Evolutionary conservation across 2,329 filamentous ascomycete species (phyloP).

Genomic region (Colletotrichum sp.): DNA sequence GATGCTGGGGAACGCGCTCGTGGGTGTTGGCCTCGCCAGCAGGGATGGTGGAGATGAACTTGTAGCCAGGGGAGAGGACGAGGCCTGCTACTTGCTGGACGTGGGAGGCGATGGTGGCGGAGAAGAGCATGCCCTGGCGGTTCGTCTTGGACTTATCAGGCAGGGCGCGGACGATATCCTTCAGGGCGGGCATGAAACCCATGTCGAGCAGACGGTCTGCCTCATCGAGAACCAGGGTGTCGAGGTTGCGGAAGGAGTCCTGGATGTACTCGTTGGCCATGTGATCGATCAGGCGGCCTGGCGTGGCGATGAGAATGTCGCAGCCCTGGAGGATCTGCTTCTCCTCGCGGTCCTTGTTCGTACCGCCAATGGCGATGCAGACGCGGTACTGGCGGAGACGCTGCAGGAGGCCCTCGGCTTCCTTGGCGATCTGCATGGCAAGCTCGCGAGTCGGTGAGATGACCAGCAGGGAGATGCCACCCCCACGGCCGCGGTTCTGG

Average conservation of each 20-base stretch:
- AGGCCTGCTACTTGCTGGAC: conserved; percentile 75
- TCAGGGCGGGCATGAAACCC: conserved; percentile 81
- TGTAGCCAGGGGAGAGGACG: conserved; percentile 74
- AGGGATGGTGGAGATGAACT: conserved; percentile 81
- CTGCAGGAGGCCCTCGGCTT: conserved; percentile 74
- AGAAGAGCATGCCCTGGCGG: conserved; percentile 81
- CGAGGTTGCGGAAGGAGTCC: conserved; percentile 69
- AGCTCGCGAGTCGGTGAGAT: conserved; percentile 75
- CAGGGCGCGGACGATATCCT: conserved; percentile 76
- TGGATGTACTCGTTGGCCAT: conserved; percentile 74
- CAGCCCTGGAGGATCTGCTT: conserved; percentile 73
- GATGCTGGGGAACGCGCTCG: conserved; percentile 74
- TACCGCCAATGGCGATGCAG: conserved; percentile 80
- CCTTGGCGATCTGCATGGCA: conserved; percentile 72
- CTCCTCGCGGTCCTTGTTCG: conserved; percentile 76
- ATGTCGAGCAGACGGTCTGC: conserved; percentile 83
- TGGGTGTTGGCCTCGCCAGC: conserved; percentile 80
- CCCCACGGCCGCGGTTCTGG: conserved; percentile 33
- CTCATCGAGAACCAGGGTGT: conserved; percentile 84
- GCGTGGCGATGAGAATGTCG: conserved; percentile 82
- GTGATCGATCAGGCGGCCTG: conserved; percentile 80
- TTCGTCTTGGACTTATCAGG: conserved; percentile 65
- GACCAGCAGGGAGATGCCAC: conserved; percentile 64
- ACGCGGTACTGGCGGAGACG: conserved; percentile 77
- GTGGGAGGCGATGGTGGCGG: conserved; percentile 81